Evolutionary conservation across 2,329 filamentous ascomycete genomes (phyloP), one percentile per base, ranked within the genome.

Genomic region (Clarireedia homoeocarpa): DNA sequence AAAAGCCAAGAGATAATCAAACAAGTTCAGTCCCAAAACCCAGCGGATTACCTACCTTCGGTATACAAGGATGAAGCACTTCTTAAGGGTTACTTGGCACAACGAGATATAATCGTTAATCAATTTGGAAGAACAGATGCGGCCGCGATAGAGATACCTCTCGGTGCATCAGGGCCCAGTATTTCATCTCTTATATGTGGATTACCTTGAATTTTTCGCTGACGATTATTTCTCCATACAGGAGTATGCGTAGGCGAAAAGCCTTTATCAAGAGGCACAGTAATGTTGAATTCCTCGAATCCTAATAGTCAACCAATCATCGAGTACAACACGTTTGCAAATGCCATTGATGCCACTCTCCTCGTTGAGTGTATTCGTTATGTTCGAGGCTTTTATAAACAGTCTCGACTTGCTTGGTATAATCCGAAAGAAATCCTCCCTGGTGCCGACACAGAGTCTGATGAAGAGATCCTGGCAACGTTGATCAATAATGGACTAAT

Each of bases 261-360:
- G 9, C 72, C 72, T 10, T 70, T 74, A 56, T 70, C 73, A 1
- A 65, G 72, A 23, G 74, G 73, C 15, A 73, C 69, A 55, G 68
- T 75, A 9, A 72, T 75, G 57, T 66, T 77, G 57, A 57, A 64
- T 27, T 64, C 74, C 59, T 45, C 69, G 59, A 65, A 72, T 17
- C 48, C 60, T 5, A 42, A 15, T 7, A 55, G 38, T 2, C 24
- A 50, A 17, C 52, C 63, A 6, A 51, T 42, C 15, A 72, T 77
- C 60, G 65, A 76, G 55, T 73, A 73, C 2, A 71, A 71, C 50
- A 75, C 72, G 61, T 71, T 75, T 60, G 30, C 38, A 38, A 27
- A 45, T 6, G 34, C 46, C 10, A 2, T 46, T 9, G 51, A 53
- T 26, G 51, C 27, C 4, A 39, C 24, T 20, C 23, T 51, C 36